Evolutionary conservation across 2,329 filamentous ascomycete species (phyloP), one percentile per base, ranked within the genome.

Genomic region (Leptographium lundbergii): DNA sequence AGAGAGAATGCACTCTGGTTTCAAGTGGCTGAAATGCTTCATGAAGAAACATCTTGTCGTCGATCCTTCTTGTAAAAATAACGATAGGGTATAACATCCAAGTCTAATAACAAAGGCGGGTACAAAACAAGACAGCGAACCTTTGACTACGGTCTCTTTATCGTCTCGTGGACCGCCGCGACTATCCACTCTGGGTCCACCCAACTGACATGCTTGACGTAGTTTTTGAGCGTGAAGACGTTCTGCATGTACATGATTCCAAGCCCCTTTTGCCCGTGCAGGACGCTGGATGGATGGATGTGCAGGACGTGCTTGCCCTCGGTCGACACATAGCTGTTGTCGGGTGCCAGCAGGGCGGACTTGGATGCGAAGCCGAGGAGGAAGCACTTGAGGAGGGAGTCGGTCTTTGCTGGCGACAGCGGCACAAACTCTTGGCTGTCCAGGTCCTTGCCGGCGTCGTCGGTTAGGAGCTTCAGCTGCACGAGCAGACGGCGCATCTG

Each of bases 161-260:
- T 9, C n/a, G 55, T 57, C 45, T 36, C 4, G 5, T 9, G 7
- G 7, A 13, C 6, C 22, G 75, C 75, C 63, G 81, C 77, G 0
- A 74, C 69, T 19, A 86, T 80, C 83, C 83, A 86, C 29, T 75
- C 71, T 0, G 78, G 79, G 61, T 83, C 79, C 19, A 86, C 77
- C 1, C 76, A 77, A 69, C 81, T 85, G 61, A 86, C 82, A 68
- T 82, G 85, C 68, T 85, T 85, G 0, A 80, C 83, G 61, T 86
- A 86, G 65, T 81, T 86, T 70, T 84, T 85, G 58, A 78, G 78
- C 1, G 84, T 87, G 64, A 80, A 86, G 0, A 86, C 81, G 63
- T 86, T 80, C 63, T 87, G 83, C 11, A 86, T 67, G 62, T 85
- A 87, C 82, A 87, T 83, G 66, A 87, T 84, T 4, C 82, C 82